A percentile compares a stretch with the other conserved stretches of the same genome.
Conservation (phyloP, 345 rosid species). For the Citrus maxima region DNA sequence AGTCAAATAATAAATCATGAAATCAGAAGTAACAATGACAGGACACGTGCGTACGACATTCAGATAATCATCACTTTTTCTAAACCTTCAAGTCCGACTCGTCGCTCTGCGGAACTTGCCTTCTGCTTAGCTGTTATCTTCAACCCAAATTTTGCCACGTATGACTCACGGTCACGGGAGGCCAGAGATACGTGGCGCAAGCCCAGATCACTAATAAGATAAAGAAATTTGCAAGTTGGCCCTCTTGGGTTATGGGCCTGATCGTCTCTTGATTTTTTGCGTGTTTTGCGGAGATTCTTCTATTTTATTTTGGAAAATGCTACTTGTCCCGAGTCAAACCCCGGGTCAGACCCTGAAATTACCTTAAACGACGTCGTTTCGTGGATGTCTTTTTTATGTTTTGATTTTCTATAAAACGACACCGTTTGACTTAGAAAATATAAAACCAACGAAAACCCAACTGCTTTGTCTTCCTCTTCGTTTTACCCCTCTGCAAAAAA, state of each 20-base stretch:
- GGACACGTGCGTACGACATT: slow-evolving; percentile 13
- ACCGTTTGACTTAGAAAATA: no score
- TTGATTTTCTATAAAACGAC: no score
- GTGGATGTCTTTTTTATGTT: no score
- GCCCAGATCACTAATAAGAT: slow-evolving; percentile 4
- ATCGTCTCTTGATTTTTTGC: slow-evolving; percentile 26
- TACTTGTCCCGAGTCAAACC: no score
- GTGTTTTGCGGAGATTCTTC: slow-evolving; percentile 22
- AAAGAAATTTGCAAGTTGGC: slow-evolving; percentile 20
- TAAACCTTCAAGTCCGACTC: slow-evolving; percentile 8
- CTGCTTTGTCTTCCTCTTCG: no score
- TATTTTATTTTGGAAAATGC: background rate
- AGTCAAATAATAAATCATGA: background rate
- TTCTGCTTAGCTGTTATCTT: slow-evolving; percentile 17
- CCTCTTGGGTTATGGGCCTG: slow-evolving; percentile 10
- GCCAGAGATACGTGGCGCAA: slow-evolving; percentile 15
- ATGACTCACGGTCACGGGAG: no score
- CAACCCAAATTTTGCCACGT: slow-evolving; percentile 14
- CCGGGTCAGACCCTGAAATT: no score
- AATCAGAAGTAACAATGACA: slow-evolving; percentile 4
- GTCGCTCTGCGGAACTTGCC: slow-evolving; percentile 18
- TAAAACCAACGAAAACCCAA: no score
- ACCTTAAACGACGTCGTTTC: no score
- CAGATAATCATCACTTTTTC: slow-evolving; percentile 1
- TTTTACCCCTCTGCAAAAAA: no score